phyloP scores from a whole-genome alignment of 768 basidiomycete species.

The Xanthoconium purpureum region DNA sequence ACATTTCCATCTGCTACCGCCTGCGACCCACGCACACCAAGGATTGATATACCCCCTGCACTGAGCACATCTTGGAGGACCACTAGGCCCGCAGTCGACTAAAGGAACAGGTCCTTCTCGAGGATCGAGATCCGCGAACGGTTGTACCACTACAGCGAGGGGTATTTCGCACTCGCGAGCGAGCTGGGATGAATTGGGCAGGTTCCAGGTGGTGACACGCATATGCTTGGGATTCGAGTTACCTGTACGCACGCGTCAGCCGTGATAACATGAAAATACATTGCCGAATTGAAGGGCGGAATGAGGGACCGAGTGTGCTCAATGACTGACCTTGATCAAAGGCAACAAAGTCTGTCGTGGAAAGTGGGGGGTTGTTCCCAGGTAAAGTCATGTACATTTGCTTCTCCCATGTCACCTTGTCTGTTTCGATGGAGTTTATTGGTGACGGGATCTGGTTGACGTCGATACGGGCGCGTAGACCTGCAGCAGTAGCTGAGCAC shows the following conservation, averaged over 20 bases:
- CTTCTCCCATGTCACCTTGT: constrained; percentile 75
- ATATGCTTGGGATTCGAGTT: constrained; percentile 92
- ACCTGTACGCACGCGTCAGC: constrained; percentile 41
- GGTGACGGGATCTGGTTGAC: constrained; percentile 90
- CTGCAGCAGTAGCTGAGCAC: constrained; percentile 35
- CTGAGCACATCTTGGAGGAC: constrained; percentile 79
- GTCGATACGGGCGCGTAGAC: constrained; percentile 80
- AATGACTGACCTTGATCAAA: constrained; percentile 75
- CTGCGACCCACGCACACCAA: constrained; percentile 83
- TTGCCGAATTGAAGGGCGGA: neutral
- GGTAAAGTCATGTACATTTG: constrained; percentile 65
- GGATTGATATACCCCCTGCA: constrained; percentile 94
- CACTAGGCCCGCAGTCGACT: constrained; percentile 64
- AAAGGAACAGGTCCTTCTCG: constrained; percentile 79
- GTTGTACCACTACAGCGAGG: constrained; percentile 81
- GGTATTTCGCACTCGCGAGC: constrained; percentile 82
- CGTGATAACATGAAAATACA: neutral
- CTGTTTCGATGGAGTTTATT: constrained; percentile 70
- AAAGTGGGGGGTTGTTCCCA: constrained; percentile 67
- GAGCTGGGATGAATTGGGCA: constrained; percentile 78
- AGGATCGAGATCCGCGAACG: constrained; percentile 79
- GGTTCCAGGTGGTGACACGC: constrained; percentile 84
- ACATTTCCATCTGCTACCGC: constrained; percentile 86
- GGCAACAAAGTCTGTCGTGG: constrained; percentile 85
- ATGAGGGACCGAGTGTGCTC: neutral